Conservation (phyloP, 345 rosid genomes). For the Mallotus nudiflorus region DNA sequence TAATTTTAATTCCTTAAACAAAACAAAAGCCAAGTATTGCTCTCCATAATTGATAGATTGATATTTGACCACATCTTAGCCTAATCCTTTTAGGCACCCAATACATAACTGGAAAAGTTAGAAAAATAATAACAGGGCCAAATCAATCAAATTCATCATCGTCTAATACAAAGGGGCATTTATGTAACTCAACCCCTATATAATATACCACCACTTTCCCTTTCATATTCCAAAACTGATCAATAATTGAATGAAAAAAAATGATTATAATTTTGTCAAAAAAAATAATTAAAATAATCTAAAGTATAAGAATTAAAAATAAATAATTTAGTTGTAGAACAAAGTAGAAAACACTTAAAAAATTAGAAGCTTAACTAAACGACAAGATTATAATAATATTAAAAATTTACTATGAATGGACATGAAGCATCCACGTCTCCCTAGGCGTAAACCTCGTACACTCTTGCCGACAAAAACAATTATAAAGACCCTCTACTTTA, state of each 20-base stretch:
- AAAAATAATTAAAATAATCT: background rate
- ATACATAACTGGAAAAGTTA: background rate
- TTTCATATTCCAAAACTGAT: constrained; percentile 8
- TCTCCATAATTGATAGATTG: constrained; percentile 3
- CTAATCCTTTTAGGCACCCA: constrained; percentile 8
- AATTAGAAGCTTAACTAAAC: constrained; percentile 20
- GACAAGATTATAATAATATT: constrained; percentile 15
- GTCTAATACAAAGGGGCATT: too few species aligned
- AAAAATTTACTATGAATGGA: constrained; percentile 42
- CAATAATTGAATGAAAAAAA: constrained; percentile 21
- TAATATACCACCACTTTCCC: background rate
- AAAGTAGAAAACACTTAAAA: background rate
- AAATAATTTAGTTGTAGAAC: background rate
- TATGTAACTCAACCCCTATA: too few species aligned
- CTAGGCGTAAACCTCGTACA: constrained; percentile 74
- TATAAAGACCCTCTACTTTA: too few species aligned
- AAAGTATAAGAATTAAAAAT: background rate
- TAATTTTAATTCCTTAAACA: constrained; percentile 2
- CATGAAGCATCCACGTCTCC: constrained; percentile 61
- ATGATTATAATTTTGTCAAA: too few species aligned
- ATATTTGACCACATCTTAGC: constrained; percentile 20
- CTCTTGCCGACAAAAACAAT: constrained; percentile 74
- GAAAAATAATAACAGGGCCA: too few species aligned
- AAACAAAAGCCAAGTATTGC: constrained; percentile 21
- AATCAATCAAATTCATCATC: too few species aligned